Conservation (phyloP, 192 early-diverging fungal genomes). For the Coemansia sp. region DNA sequence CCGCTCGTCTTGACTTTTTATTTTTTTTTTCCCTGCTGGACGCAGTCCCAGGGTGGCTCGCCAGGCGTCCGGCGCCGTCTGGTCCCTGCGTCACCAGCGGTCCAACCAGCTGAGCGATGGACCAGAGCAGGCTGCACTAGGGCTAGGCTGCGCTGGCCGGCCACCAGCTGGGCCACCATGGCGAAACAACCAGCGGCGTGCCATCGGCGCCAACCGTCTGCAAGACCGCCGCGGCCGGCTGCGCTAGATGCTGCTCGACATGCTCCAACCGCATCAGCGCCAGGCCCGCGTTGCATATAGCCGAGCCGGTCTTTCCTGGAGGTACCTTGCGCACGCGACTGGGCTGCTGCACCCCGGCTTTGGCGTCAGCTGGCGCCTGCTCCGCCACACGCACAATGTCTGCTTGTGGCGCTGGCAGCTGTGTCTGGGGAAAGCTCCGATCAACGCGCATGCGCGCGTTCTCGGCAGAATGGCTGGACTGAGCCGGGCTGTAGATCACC, state of each 20-base stretch:
- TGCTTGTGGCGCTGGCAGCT: conserved; percentile 8
- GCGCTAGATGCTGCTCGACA: conserved; percentile 36
- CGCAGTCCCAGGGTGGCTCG: no score
- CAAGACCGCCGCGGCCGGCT: conserved; percentile 1
- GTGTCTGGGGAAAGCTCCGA: conserved; percentile 3
- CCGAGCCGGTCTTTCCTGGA: conserved; percentile 67
- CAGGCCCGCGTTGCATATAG: conserved; percentile 77
- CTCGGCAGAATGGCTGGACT: background rate
- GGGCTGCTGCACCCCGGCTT: background rate
- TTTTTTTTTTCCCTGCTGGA: no score
- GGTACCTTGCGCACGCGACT: conserved; percentile 45
- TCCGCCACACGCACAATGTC: conserved; percentile 47
- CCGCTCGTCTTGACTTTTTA: background rate
- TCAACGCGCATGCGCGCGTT: conserved; percentile 16
- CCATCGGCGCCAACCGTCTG: conserved; percentile 28
- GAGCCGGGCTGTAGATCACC: conserved; percentile 40
- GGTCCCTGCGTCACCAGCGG: no score
- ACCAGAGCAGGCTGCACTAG: background rate
- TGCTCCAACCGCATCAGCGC: conserved; percentile 84
- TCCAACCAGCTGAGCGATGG: background rate
- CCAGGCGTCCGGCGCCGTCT: no score
- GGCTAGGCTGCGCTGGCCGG: conserved; percentile 7
- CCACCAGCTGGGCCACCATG: conserved; percentile 52
- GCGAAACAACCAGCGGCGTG: conserved; percentile 23
- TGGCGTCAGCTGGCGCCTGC: conserved; percentile 11